Evolutionary conservation across 2,329 filamentous ascomycete species (phyloP).

Genomic region (Tolypocladium album): DNA sequence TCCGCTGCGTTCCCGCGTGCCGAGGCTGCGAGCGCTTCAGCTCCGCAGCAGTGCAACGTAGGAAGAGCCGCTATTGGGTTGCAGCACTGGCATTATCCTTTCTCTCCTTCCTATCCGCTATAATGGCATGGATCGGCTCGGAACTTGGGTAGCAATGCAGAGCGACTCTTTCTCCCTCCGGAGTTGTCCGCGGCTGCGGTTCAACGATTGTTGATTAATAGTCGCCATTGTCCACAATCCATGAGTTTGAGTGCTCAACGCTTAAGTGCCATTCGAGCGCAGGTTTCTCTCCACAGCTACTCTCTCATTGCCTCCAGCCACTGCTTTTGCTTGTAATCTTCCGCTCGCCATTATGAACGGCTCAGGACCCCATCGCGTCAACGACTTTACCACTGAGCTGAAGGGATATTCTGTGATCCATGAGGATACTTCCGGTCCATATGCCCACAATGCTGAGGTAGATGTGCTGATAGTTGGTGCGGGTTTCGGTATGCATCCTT

Average conservation of each 20-base stretch:
- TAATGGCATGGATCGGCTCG: neutral
- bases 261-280: neutral
- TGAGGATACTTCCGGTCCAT: constrained; percentile 22
- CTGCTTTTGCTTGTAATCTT: neutral
- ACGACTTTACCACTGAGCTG: constrained; percentile 30
- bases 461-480: constrained; percentile 34
- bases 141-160: neutral
- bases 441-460: constrained; percentile 30
- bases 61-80: neutral
- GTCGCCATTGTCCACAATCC: neutral
- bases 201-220: neutral
- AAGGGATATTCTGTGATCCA: constrained; percentile 24
- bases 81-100: neutral
- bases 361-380: constrained; percentile 4
- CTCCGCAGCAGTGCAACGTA: neutral
- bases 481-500: constrained; percentile 26
- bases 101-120: neutral
- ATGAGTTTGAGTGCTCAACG: neutral
- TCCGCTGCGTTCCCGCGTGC: neutral
- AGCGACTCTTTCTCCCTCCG: neutral
- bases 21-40: neutral
- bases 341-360: neutral
- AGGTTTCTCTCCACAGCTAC: neutral
- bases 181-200: neutral
- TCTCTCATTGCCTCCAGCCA: no score